These are phyloP conservation scores for Alternaria sp. DNA, from an alignment of 2,329 filamentous ascomycete species.

Conservation along the genomic window DNA sequence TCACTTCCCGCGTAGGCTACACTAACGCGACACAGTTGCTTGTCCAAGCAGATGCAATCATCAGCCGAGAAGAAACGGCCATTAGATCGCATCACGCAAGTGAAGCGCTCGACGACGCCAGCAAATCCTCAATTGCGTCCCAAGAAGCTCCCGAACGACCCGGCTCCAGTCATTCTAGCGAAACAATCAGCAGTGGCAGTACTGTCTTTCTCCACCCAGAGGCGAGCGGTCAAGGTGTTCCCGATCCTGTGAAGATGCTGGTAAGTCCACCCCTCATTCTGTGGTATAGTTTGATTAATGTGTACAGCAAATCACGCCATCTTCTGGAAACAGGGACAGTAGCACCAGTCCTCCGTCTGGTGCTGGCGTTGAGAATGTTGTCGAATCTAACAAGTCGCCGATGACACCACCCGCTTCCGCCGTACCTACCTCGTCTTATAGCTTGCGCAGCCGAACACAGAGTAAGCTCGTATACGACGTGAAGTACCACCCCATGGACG, in stretches of 20 bases:
- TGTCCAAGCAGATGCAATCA: not conserved
- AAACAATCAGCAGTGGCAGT: not conserved
- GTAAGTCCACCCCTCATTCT: not conserved
- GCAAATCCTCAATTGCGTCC: not conserved
- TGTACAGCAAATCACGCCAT: not conserved
- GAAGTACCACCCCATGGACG: conserved; percentile 45
- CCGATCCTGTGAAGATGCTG: not conserved
- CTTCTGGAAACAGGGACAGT: not conserved
- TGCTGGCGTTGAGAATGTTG: conserved; percentile 22
- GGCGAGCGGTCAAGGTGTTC: not conserved
- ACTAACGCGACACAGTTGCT: not conserved
- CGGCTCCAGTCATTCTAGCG: not conserved
- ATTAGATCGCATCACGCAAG: not conserved
- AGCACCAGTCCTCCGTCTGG: conserved; percentile 12
- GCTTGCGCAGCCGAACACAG: conserved; percentile 15
- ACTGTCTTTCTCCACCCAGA: not conserved
- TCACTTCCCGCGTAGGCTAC: not conserved
- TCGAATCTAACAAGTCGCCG: not conserved
- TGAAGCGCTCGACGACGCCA: not conserved
- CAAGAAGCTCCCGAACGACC: not conserved
- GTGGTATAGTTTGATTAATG: not conserved
- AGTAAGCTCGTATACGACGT: conserved; percentile 37
- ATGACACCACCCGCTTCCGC: conserved; percentile 10
- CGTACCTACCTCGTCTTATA: conserved; percentile 13
- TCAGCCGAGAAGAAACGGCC: not conserved